Evolutionary conservation across 2,329 filamentous ascomycete genomes (phyloP).

Genomic region (Stemphylium vesicarium): DNA sequence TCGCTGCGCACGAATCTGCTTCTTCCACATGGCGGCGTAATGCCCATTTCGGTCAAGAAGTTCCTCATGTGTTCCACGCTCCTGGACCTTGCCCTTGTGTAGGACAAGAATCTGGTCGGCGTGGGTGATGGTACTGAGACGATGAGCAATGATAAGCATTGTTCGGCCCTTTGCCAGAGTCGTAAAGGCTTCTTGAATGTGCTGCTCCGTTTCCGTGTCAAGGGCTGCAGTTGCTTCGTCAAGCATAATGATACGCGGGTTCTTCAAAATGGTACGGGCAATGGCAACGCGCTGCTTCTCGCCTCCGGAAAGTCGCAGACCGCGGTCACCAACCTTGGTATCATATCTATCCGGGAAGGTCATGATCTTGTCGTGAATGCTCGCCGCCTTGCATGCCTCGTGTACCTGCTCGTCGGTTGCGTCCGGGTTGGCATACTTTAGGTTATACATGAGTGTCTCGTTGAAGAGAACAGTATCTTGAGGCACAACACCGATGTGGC

Average conservation of each 20-base stretch:
- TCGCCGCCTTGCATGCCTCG: conserved; percentile 81
- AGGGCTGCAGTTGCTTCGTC: conserved; percentile 93
- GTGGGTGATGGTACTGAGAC: conserved; percentile 62
- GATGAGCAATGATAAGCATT: conserved; percentile 90
- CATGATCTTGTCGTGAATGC: conserved; percentile 91
- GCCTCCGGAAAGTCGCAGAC: conserved; percentile 83
- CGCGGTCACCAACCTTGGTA: conserved; percentile 90
- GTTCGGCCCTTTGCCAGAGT: conserved; percentile 85
- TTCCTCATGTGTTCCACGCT: conserved; percentile 60
- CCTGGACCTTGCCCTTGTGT: conserved; percentile 59
- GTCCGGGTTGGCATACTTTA: conserved; percentile 83
- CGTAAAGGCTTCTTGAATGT: conserved; percentile 86
- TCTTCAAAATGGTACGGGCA: conserved; percentile 89
- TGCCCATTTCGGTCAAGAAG: conserved; percentile 54
- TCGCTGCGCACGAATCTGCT: conserved; percentile 58
- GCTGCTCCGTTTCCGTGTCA: conserved; percentile 90
- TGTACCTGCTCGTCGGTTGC: conserved; percentile 83
- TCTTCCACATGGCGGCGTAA: conserved; percentile 60
- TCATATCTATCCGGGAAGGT: conserved; percentile 86
- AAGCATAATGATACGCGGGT: conserved; percentile 88
- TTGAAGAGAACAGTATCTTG: conserved; percentile 97
- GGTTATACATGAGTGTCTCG: conserved; percentile 92
- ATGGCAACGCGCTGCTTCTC: conserved; percentile 95
- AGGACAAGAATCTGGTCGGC: conserved; percentile 64
- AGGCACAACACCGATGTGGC: conserved; percentile 92